Base-by-base conservation (phyloP, 2,329 filamentous ascomycete species). In the Aspergillus jensenii region DNA sequence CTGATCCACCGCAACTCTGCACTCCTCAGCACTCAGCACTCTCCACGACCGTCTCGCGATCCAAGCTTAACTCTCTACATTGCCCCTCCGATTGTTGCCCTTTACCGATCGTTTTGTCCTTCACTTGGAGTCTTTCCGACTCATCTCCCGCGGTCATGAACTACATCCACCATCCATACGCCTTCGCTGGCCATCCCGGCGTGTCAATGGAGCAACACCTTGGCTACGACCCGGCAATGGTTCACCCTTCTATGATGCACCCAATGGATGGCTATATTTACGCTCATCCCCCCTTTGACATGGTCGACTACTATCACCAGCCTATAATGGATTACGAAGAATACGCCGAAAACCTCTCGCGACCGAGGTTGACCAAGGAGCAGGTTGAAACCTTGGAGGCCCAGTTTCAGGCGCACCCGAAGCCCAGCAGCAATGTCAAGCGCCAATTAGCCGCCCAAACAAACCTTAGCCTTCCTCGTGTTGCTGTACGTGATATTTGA, bases 331-430 rank as follows among this genome's bases (percentile, higher is more conserved):
- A 80, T 56, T 78, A 76, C 56, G 78, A 81, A 43, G 79, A 80
- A 66, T 75, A 75, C 59, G 69, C 76, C 37, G 79, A 82, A 64
- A 79, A 78, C 60, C 68, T 79, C 41, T 80, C 78, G 15, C 74
- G 79, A 15, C 79, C 79, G 11, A 74, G 79, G 39, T 74, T 82
- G 64, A 81, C 79, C 59, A 81, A 80, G 61, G 79, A 82, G 58
- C 79, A 82, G 70, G 77, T 81, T 40, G 78, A 80, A 62, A 78
- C 77, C 4, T 65, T 82, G 25, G 79, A 82, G 64, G 71, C 74
- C 41, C 77, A 81, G 55, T 82, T 81, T 59, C 77, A 79, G 63
- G 74, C 78, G 37, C 78, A 80, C 59, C 78, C 78, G 37, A 82
- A 81, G 63, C 79, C 79, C 9, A 81, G 76, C 61, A 80, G 78